Conservation (phyloP, 148 eudicot species). For the Camellia japonica region DNA sequence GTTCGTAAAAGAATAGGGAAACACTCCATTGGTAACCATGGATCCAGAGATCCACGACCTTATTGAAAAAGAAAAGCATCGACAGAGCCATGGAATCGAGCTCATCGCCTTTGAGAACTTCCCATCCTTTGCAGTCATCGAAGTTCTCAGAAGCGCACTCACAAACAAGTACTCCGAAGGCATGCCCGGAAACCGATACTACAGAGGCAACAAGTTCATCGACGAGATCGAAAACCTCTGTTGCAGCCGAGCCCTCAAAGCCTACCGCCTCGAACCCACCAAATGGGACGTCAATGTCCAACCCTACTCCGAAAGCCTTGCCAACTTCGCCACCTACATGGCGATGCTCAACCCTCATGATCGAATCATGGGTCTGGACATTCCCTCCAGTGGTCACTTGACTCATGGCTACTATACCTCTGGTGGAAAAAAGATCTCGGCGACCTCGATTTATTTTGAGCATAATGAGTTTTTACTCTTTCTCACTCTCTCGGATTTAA, state of each 20-base stretch:
- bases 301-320: constrained; percentile 64
- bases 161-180: constrained; percentile 95
- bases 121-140: constrained; percentile 84
- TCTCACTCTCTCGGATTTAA: too few relatives aligned
- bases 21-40: constrained; percentile 47
- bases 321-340: constrained; percentile 83
- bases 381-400: constrained; percentile 84
- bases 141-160: constrained; percentile 69
- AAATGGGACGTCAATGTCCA: constrained; percentile 89
- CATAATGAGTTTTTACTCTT: too few relatives aligned
- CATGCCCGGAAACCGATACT: constrained; percentile 57
- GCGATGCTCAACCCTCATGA: constrained; percentile 27
- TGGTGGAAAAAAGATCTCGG: constrained; percentile 28
- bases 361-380: constrained; percentile 67
- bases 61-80: constrained; percentile 75
- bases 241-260: not conserved
- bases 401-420: constrained; percentile 81
- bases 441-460: constrained; percentile 89
- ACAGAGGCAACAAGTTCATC: too few relatives aligned
- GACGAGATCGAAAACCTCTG: too few relatives aligned
- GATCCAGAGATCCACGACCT: constrained; percentile 29
- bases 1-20: constrained; percentile 68
- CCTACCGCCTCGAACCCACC: constrained; percentile 53
- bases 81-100: constrained; percentile 77
- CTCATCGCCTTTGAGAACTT: constrained; percentile 88